Base-by-base conservation (phyloP, 108 stramenopile genomes). In the Cyclotella sp. region DNA sequence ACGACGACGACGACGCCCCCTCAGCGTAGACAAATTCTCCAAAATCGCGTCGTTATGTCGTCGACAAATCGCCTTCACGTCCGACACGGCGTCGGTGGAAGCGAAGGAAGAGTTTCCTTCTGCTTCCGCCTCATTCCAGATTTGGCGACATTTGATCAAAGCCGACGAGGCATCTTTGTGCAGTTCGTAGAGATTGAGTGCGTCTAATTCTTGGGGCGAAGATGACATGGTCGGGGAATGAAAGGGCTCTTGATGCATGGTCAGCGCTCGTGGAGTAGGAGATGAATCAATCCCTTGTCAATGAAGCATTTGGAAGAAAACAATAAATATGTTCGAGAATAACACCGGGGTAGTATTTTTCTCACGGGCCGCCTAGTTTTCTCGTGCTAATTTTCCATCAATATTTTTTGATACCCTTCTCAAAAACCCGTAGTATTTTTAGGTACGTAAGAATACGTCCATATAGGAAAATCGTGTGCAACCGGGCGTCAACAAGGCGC, bases 21-120 rank as follows among this genome's bases (percentile, higher is more conserved):
- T 44, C n/a, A 64, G 24, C n/a, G 63, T 18, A 13, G 63, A 64
- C 21, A 64, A 29, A 26, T 64, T 41, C 18, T 44, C 12, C 43
- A 45, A 64, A 9, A 64, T 46, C 21, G 43, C 63, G 19, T 44
- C 63, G 19, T 64, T 64, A 43, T 64, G 63, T 10, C 21, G 14
- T 64, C 30, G 41, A 34, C 43, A 27, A 13, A 10, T 8, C 21
- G 63, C 9, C 13, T 21, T 64, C 5, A 44, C n/a, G 13, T 61
- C 30, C 34, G 13, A 30, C n/a, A 18, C 34, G 55, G 29, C 34
- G 21, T 58, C 55, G 24, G 22, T 1, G 3, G 55, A 16, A 3
- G 16, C 55, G 24, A 3, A 5, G 3, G 55, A 16, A 3, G 16
- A 16, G 55, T 58, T 21, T 14, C 13, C 26, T 7, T 58, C 55